phyloP scores from a whole-genome alignment of 1,284 basidiomycete genomes.

The Sphagnurus paluster region DNA sequence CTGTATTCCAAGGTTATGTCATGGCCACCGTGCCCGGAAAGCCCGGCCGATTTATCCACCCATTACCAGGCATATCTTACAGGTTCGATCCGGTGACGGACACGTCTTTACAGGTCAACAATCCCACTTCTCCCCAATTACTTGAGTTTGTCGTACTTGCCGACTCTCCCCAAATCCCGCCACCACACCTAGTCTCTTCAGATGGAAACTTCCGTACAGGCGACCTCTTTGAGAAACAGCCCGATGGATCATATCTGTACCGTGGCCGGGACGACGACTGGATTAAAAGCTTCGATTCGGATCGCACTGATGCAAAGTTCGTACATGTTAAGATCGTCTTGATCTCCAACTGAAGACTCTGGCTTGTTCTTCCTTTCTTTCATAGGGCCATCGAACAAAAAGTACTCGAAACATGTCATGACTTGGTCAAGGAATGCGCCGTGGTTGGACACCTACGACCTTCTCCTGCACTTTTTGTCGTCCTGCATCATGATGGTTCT shows the following conservation, averaged over 20 bases:
- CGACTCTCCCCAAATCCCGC: conserved; percentile 52
- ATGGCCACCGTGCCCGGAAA: no score
- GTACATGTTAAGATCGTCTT: conserved; percentile 14
- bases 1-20: no score
- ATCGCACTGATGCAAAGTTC: conserved; percentile 61
- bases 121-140: conserved; percentile 39
- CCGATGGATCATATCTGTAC: conserved; percentile 49
- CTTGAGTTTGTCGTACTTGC: conserved; percentile 52
- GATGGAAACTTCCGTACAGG: conserved; percentile 63
- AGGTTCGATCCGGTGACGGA: no score
- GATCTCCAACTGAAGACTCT: conserved; percentile 1
- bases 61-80: no score
- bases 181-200: conserved; percentile 48
- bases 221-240: conserved; percentile 53
- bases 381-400: conserved; percentile 68
- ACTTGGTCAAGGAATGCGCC: conserved; percentile 59
- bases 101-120: no score
- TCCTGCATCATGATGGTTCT: no score
- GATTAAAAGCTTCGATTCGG: conserved; percentile 59
- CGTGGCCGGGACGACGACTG: conserved; percentile 61
- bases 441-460: conserved; percentile 67
- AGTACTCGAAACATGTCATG: conserved; percentile 51
- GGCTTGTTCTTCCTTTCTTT: not conserved
- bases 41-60: no score
- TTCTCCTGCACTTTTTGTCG: no score